Base-by-base conservation (phyloP, 192 early-diverging fungal genomes). In the Mortierella hygrophila region DNA sequence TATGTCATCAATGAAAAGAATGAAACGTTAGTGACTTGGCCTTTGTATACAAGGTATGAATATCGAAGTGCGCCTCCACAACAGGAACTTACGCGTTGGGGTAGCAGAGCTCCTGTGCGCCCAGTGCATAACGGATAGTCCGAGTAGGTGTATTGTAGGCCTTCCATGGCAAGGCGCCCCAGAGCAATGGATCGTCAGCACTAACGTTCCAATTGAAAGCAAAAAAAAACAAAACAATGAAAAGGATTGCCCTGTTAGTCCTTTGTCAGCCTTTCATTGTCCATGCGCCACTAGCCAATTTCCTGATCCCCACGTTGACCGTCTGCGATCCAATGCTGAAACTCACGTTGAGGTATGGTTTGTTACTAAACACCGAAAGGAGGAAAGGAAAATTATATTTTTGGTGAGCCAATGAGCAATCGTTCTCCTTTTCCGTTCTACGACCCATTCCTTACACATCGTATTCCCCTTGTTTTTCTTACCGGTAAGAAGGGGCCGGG, bases 51-150 rank as follows among this genome's bases (percentile, higher is more conserved):
- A 65, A 52, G 13, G 10, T 32, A 29, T 32, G 37, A 44, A 26
- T n/a, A 70, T 73, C 20, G 29, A 47, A 21, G 0, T 10, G 44
- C 77, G 83, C 82, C 73, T 74, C 32, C 57, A 54, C 4, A 26
- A 15, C 18, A 35, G 32, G 16, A 10, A 88, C 88, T 82, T 89
- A 96, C 91, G 91, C 88, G 82, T 91, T 95, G 37, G 90, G 93
- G 89, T 94, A 98, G 68, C 96, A 95, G 29, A 97, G 93, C 79
- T 98, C 97, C 73, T 93, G 93, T 10, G 97, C 96, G n/a, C 96
- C 96, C 52, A 98, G 88, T 10, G 95, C 94, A 95, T 96, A 97
- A 54, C 97, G 93, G 88, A 94, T 90, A 3, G 88, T 83, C 37
- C 89, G 76, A 9, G 91, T 81, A 1, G 88, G 90, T 44, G 82